A percentile compares a stretch with the other conserved stretches of the same genome.
Evolutionary conservation across 257 asterid genomes (phyloP).

Genomic region (Linderniella brevidens): DNA sequence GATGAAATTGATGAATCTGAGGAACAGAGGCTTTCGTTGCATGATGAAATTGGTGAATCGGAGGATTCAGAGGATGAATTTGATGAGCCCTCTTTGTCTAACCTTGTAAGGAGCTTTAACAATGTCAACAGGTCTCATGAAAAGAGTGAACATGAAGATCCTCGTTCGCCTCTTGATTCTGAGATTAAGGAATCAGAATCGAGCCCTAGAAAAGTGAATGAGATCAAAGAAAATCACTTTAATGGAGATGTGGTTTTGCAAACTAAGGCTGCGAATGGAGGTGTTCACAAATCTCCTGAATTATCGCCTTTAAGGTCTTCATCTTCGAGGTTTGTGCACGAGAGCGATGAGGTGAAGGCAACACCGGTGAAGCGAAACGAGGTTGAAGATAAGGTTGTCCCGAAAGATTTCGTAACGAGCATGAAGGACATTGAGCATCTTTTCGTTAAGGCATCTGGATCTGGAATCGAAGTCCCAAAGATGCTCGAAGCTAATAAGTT

Average conservation of each 20-base stretch:
- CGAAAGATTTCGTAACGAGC: slow-evolving; percentile 69
- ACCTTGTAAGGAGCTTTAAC: slow-evolving; percentile 71
- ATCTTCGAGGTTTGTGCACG: slow-evolving; percentile 35
- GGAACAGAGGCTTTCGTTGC: slow-evolving; percentile 31
- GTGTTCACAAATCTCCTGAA: slow-evolving; percentile 42
- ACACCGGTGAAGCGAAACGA: slow-evolving; percentile 35
- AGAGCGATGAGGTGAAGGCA: slow-evolving; percentile 32
- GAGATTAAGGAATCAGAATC: slow-evolving; percentile 19
- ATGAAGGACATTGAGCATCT: slow-evolving; percentile 68
- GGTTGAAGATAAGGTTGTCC: slow-evolving; percentile 39
- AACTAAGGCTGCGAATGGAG: slow-evolving; percentile 30
- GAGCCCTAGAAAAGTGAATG: slow-evolving; percentile 29
- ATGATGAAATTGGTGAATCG: slow-evolving; percentile 38
- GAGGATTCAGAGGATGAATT: slow-evolving; percentile 78
- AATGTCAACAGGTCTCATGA: slow-evolving; percentile 42
- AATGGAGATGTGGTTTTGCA: slow-evolving; percentile 19
- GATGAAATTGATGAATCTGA: slow-evolving; percentile 25
- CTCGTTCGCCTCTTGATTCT: slow-evolving; percentile 16
- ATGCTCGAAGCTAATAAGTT: slow-evolving; percentile 97
- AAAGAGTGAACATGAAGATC: slow-evolving; percentile 12
- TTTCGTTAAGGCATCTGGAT: slow-evolving; percentile 72
- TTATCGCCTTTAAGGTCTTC: slow-evolving; percentile 51
- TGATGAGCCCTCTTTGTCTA: slow-evolving; percentile 64
- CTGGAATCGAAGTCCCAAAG: slow-evolving; percentile 94
- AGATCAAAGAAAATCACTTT: slow-evolving; percentile 17